phyloP scores from a whole-genome alignment of 1,139 yeast species.

The Nadsonia commutata region DNA sequence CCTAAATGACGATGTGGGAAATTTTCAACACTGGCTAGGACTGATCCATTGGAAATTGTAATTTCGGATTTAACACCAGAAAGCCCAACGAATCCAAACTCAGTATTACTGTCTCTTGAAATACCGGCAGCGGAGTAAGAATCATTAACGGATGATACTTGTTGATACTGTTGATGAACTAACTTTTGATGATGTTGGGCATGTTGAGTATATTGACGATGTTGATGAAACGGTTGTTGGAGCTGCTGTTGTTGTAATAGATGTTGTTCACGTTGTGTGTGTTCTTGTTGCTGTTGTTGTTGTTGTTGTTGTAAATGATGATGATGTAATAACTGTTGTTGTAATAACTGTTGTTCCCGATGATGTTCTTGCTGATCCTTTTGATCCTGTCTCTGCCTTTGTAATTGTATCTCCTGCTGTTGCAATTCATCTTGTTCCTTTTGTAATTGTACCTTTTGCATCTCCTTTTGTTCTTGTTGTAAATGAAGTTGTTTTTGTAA shows the following conservation, averaged over 20 bases:
- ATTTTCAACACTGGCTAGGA: not conserved
- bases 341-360: conserved; percentile 4
- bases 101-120: too few species aligned
- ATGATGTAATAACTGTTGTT: not conserved
- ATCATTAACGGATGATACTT: too few species aligned
- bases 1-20: not conserved
- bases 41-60: not conserved
- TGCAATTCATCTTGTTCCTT: conserved; percentile 12
- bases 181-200: not conserved
- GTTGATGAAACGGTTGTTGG: conserved; percentile 2
- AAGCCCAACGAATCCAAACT: too few species aligned
- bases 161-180: not conserved
- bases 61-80: too few species aligned
- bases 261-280: not conserved
- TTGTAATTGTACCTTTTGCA: conserved; percentile 10
- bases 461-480: conserved; percentile 8
- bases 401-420: conserved; percentile 16
- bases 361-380: conserved; percentile 4
- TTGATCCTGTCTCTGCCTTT: conserved; percentile 2
- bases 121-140: too few species aligned
- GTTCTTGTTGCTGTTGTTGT: conserved; percentile 3
- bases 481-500: conserved; percentile 13
- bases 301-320: not conserved
- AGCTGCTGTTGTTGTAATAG: conserved; percentile 1
- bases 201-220: not conserved